These are phyloP conservation scores for Pseudonitzschia pungens DNA, from an alignment of 108 stramenopile species.

Conservation along the genomic window DNA sequence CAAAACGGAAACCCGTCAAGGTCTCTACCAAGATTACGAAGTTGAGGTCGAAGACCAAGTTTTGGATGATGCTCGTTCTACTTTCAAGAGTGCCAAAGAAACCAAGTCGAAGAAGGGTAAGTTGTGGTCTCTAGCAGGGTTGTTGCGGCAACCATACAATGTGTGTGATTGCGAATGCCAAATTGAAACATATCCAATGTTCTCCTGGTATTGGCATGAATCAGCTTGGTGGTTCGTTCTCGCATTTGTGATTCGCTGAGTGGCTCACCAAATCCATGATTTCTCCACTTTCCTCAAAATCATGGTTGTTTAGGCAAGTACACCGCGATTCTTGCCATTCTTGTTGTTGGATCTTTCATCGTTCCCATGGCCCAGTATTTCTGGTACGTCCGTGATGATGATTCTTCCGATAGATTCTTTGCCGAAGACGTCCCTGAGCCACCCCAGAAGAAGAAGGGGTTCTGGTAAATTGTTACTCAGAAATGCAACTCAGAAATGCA, in stretches of 20 bases:
- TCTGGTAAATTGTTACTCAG: conserved; percentile 20
- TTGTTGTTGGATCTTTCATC: conserved; percentile 93
- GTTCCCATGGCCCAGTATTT: conserved; percentile 98
- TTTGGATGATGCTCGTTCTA: conserved; percentile 79
- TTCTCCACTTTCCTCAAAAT: background rate
- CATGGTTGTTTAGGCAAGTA: conserved; percentile 74
- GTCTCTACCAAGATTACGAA: conserved; percentile 81
- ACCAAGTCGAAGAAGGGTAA: conserved; percentile 91
- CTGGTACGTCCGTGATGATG: conserved; percentile 93
- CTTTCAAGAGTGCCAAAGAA: conserved; percentile 84
- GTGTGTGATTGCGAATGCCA: too few relatives aligned
- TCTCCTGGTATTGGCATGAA: background rate
- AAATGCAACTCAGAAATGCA: too few relatives aligned
- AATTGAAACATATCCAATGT: too few relatives aligned
- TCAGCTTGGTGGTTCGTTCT: background rate
- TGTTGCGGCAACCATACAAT: background rate
- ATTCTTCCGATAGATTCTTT: conserved; percentile 84
- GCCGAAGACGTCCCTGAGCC: conserved; percentile 46
- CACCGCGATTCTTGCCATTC: conserved; percentile 88
- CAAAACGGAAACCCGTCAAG: conserved; percentile 72
- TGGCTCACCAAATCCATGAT: background rate
- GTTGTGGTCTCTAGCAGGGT: conserved; percentile 12
- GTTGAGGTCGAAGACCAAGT: conserved; percentile 65
- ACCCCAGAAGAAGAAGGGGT: conserved; percentile 77
- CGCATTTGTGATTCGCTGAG: background rate